Base-by-base conservation (phyloP, 768 basidiomycete genomes). In the Collybiopsis luxurians region DNA sequence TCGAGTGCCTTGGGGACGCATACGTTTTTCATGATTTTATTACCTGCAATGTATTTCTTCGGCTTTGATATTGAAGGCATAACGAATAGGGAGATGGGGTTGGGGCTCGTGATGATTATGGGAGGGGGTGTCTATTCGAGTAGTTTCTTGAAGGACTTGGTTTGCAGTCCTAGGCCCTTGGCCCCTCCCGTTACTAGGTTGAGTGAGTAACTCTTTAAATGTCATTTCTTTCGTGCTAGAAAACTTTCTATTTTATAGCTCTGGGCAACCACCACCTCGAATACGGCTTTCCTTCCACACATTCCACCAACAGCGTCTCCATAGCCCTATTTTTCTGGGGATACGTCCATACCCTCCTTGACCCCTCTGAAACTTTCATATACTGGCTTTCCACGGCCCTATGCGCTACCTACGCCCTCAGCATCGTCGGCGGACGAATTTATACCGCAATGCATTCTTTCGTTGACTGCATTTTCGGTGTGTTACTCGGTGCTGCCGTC, bases 231-330 rank as follows among this genome's bases (percentile, higher is more conserved):
- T 24, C 60, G 28, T 46, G 36, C 43, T 56, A 51, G 34, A n/a
- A n/a, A n/a, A n/a, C n/a, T n/a, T n/a, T 21, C 31, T 49, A 10
- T 43, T 28, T 34, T 9, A 49, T 61, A 92, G 89, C 86, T 4
- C 86, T 92, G 51, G 87, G 90, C 13, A 80, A 75, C 1, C 90
- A 92, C 64, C 90, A 93, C 62, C 79, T 92, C 2, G 94, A 96
- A 73, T 96, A 96, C 63, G 96, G 96, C 23, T 96, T 98, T 66
- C 95, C 95, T 0, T 96, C 94, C 0, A 97, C 95, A 0, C 96
- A 99, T 65, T 90, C 92, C 1, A 92, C 95, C 7, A 96, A 97
- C 69, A 83, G 86, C 53, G 80, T 94, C 51, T 95, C 92, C 26
- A 90, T 97, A 64, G 93, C 93, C 0, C 79, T 98, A 2, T 92